Conservation (phyloP, 129 eudicot genomes). For the Arctium lappa region DNA sequence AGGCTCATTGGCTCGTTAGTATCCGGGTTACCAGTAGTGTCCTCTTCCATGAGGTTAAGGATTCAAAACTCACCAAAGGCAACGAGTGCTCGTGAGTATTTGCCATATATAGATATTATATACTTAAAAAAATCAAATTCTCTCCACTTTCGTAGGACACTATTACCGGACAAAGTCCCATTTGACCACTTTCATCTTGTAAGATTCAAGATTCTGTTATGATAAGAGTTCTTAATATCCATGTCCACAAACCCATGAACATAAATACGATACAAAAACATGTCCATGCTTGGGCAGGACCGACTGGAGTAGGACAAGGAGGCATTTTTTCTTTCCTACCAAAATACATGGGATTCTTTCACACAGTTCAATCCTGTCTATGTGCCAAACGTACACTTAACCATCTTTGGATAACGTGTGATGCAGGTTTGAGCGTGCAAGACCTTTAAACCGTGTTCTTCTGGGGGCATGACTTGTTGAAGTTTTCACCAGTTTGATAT, state of each 20-base stretch:
- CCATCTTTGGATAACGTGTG: not conserved
- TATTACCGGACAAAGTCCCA: not conserved
- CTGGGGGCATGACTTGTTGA: not conserved
- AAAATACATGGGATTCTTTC: too few relatives aligned
- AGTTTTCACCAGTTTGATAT: not conserved
- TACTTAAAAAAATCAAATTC: not conserved
- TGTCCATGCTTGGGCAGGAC: too few relatives aligned
- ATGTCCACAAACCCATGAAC: not conserved
- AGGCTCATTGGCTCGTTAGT: too few relatives aligned
- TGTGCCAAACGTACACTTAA: not conserved
- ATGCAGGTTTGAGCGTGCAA: conserved; percentile 52
- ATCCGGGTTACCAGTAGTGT: not conserved
- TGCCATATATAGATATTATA: not conserved
- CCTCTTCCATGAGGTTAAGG: not conserved
- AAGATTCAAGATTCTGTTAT: not conserved
- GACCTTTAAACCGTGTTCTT: conserved; percentile 22
- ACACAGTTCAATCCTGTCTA: not conserved
- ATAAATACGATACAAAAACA: not conserved
- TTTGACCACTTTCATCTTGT: not conserved
- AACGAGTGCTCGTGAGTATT: not conserved
- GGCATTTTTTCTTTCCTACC: too few relatives aligned
- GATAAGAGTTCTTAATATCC: not conserved
- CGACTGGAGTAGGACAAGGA: too few relatives aligned
- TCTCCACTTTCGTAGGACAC: not conserved
- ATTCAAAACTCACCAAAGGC: not conserved